phyloP scores from a whole-genome alignment of 2,329 filamentous ascomycete species.

The Penicillium sp. region DNA sequence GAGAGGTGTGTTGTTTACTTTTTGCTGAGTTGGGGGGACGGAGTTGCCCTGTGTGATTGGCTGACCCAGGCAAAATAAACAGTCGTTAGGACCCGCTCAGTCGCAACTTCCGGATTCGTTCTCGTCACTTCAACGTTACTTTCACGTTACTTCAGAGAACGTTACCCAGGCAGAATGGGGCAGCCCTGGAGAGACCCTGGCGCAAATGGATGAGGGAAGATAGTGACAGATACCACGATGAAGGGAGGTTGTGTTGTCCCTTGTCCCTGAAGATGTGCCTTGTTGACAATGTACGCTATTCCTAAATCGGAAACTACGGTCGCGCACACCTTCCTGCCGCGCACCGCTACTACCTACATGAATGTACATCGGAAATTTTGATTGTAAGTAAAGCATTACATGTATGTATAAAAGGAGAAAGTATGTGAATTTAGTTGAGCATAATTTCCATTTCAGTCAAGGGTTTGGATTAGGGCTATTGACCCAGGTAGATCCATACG shows the following conservation, averaged over 20 bases:
- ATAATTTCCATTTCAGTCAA: not conserved
- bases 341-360: not conserved
- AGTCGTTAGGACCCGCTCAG: conserved; percentile 8
- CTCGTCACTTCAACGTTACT: not conserved
- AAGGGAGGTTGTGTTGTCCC: not conserved
- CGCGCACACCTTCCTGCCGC: not conserved
- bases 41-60: conserved; percentile 20
- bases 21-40: conserved; percentile 24
- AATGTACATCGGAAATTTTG: not conserved
- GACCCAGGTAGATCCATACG: not conserved
- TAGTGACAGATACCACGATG: not conserved
- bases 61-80: conserved; percentile 25
- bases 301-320: not conserved
- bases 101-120: not conserved
- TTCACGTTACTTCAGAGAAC: not conserved
- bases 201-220: not conserved
- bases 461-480: not conserved
- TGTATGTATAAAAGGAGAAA: not conserved
- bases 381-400: not conserved
- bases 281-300: conserved; percentile 4
- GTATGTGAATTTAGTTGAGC: not conserved
- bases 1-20: conserved; percentile 24
- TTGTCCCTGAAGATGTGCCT: conserved; percentile 2
- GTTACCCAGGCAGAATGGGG: too few species aligned
- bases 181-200: not conserved